Evolutionary conservation across 2,329 filamentous ascomycete species (phyloP).

Genomic region (Leptographium galeiforme): DNA sequence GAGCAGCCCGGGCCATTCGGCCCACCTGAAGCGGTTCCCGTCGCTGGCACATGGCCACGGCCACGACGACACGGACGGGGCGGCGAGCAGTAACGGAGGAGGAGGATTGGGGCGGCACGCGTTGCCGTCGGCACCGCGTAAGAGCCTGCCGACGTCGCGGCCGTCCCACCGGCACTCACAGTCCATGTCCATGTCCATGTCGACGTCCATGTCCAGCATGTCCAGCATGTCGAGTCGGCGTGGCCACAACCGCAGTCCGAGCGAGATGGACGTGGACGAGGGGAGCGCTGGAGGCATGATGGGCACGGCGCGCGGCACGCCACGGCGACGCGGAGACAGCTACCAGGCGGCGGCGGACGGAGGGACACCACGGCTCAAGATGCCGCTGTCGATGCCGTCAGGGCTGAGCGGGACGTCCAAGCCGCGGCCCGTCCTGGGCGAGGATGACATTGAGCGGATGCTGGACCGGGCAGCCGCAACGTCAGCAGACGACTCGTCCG

Average conservation of each 20-base stretch:
- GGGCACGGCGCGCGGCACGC: conserved; percentile 18
- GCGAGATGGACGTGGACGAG: conserved; percentile 36
- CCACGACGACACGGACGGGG: conserved; percentile 13
- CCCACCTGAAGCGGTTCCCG: conserved; percentile 44
- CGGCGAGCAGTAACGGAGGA: conserved; percentile 10
- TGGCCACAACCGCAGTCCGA: conserved; percentile 17
- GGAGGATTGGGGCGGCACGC: conserved; percentile 17
- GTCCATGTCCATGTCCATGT: conserved; percentile 7
- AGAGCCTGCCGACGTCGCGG: conserved; percentile 36
- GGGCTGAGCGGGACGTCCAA: conserved; percentile 29
- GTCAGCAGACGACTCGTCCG: conserved; percentile 37
- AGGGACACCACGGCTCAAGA: conserved; percentile 20
- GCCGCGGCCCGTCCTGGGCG: conserved; percentile 29
- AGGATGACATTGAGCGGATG: conserved; percentile 47
- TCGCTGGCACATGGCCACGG: conserved; percentile 23
- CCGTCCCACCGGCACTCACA: conserved; percentile 8
- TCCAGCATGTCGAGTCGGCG: conserved; percentile 13
- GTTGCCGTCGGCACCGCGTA: conserved; percentile 36
- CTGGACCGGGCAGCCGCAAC: conserved; percentile 35
- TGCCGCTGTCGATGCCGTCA: conserved; percentile 33
- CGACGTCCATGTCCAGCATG: no score
- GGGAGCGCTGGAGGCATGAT: no score
- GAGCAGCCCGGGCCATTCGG: conserved; percentile 63
- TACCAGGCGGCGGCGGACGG: conserved; percentile 13
- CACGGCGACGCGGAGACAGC: conserved; percentile 23